Evolutionary conservation across 2,329 filamentous ascomycete genomes (phyloP).

Genomic region (Trichoderma sp.): DNA sequence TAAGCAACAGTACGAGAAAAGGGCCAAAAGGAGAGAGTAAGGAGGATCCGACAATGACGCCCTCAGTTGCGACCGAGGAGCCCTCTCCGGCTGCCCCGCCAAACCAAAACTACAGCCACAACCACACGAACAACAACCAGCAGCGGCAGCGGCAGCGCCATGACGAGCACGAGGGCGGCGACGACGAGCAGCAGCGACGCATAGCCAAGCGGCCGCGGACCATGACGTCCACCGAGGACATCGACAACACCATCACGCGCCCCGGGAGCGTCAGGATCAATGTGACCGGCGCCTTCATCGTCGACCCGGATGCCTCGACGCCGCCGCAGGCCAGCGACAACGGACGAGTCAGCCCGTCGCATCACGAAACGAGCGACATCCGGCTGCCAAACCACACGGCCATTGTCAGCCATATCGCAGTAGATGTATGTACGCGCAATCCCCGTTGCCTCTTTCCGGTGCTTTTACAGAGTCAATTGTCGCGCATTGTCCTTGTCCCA

Average conservation of each 20-base stretch:
- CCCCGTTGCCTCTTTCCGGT: neutral
- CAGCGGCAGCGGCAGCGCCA: conserved; percentile 5
- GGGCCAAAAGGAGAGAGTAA: neutral
- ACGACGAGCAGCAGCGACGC: conserved; percentile 12
- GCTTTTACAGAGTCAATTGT: neutral
- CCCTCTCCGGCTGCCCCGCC: conserved; percentile 26
- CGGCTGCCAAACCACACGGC: conserved; percentile 93
- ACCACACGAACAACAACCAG: neutral
- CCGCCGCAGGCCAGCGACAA: conserved; percentile 47
- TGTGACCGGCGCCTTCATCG: conserved; percentile 93
- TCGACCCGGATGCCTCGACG: conserved; percentile 72
- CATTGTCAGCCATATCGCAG: conserved; percentile 93
- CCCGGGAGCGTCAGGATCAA: conserved; percentile 87
- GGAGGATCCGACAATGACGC: conserved; percentile 17
- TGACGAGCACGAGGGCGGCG: conserved; percentile 18
- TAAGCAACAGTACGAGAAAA: no score
- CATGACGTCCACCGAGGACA: conserved; percentile 57
- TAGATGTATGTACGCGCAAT: conserved; percentile 81
- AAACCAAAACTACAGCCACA: conserved; percentile 7
- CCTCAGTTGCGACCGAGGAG: conserved; percentile 23
- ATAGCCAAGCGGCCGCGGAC: conserved; percentile 35
- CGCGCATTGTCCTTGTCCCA: neutral
- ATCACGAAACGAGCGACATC: conserved; percentile 84
- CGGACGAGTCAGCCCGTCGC: conserved; percentile 51
- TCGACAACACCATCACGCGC: conserved; percentile 62